phyloP scores from a whole-genome alignment of 495 filamentous ascomycete species.

The Penicillium flavigenum region DNA sequence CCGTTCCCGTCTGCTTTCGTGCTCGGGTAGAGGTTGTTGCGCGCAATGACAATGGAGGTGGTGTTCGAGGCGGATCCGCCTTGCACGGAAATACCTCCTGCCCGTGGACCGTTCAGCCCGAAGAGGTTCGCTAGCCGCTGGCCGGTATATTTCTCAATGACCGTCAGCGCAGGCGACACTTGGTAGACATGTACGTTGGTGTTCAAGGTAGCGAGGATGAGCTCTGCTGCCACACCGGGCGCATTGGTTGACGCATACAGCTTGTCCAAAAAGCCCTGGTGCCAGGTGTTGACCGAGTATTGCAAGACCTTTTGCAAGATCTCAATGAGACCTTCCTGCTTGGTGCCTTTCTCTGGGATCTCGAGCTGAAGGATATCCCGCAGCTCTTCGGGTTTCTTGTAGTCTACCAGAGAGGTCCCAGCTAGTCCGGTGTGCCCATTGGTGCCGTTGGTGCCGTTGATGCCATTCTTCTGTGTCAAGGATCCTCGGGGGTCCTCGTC shows the following conservation, averaged over 20 bases:
- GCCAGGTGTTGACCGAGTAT: conserved; percentile 94
- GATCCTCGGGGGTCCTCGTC: conserved; percentile 58
- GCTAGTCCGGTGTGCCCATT: conserved; percentile 45
- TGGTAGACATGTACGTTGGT: conserved; percentile 89
- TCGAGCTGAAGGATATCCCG: conserved; percentile 60
- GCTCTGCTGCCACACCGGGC: conserved; percentile 77
- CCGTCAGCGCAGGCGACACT: conserved; percentile 82
- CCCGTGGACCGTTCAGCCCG: conserved; percentile 67
- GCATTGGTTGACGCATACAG: conserved; percentile 84
- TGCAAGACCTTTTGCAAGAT: conserved; percentile 65
- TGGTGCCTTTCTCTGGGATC: conserved; percentile 63
- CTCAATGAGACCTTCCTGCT: conserved; percentile 68
- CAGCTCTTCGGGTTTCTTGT: conserved; percentile 69
- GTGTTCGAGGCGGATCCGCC: conserved; percentile 85
- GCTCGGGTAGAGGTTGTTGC: conserved; percentile 76
- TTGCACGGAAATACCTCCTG: conserved; percentile 84
- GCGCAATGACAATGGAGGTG: conserved; percentile 83
- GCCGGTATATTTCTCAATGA: conserved; percentile 80
- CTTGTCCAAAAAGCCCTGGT: conserved; percentile 93
- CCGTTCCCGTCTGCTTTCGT: conserved; percentile 72
- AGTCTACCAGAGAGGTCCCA: conserved; percentile 65
- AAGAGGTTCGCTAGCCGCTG: conserved; percentile 70
- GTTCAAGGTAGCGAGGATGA: conserved; percentile 79
- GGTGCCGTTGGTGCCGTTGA: conserved; percentile 41
- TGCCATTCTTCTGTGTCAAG: conserved; percentile 42